A percentile compares a stretch with the other conserved stretches of the same genome.
Conservation (phyloP, 768 basidiomycete genomes). For the Trametes sanguinea region DNA sequence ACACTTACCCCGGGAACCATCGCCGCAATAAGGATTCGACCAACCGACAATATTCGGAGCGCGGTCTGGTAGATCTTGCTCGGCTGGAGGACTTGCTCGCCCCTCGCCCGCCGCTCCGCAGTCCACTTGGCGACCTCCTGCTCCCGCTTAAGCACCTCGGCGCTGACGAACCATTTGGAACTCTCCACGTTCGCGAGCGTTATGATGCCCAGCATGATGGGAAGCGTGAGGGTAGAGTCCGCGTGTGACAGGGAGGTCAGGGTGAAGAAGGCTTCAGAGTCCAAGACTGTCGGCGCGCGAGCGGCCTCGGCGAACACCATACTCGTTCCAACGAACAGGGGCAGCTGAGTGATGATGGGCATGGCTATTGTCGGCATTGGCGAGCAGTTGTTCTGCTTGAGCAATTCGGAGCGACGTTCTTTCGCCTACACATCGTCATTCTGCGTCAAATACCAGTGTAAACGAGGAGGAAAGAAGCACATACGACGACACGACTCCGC, state of each 20-base stretch:
- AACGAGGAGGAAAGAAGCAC: slow-evolving; percentile 18
- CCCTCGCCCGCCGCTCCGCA: slow-evolving; percentile 44
- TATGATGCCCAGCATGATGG: slow-evolving; percentile 69
- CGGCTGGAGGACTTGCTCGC: slow-evolving; percentile 48
- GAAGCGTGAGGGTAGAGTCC: slow-evolving; percentile 69
- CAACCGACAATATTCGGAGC: slow-evolving; percentile 59
- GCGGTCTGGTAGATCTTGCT: slow-evolving; percentile 54
- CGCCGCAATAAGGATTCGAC: slow-evolving; percentile 66
- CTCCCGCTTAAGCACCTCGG: slow-evolving; percentile 54
- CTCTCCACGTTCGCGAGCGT: slow-evolving; percentile 83
- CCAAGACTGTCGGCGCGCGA: slow-evolving; percentile 62
- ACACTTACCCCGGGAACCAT: slow-evolving; percentile 69
- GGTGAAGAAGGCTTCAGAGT: slow-evolving; percentile 76
- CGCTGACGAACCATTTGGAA: slow-evolving; percentile 68
- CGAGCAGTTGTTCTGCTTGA: slow-evolving; percentile 56
- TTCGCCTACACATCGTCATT: slow-evolving; percentile 44
- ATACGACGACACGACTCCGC: slow-evolving; percentile 51
- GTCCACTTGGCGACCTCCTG: slow-evolving; percentile 49
- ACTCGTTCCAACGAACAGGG: slow-evolving; percentile 70
- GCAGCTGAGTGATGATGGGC: slow-evolving; percentile 68
- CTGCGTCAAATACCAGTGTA: neutral
- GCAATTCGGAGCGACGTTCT: slow-evolving; percentile 58
- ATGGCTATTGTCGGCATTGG: slow-evolving; percentile 58
- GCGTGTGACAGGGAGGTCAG: slow-evolving; percentile 69
- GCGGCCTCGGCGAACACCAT: slow-evolving; percentile 58